Percentiles rank a stretch among this genome's conserved stretches.
phyloP scores from a whole-genome alignment of 352 stramenopile genomes.

The Globisporangium echinulatum region DNA sequence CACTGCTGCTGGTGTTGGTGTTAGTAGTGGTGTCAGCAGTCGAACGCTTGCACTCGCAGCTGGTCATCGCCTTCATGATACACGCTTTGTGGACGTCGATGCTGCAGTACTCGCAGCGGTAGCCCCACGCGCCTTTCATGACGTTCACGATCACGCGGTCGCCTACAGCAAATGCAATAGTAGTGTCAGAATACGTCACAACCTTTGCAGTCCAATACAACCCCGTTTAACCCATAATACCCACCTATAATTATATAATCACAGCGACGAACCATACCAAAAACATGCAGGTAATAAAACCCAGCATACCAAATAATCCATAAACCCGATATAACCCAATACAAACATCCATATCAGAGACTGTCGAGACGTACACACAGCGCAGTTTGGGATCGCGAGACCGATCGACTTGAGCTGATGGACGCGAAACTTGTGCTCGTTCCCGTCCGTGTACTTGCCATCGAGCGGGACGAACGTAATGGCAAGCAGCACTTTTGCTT shows the following conservation, averaged over 20 bases:
- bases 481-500: constrained; percentile 60
- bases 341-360: neutral
- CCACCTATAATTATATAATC: too few relatives aligned
- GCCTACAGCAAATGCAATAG: constrained; percentile 19
- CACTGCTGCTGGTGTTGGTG: neutral
- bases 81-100: constrained; percentile 83
- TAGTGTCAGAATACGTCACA: neutral
- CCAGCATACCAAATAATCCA: too few relatives aligned
- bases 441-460: constrained; percentile 44
- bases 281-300: too few relatives aligned
- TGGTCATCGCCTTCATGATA: constrained; percentile 84
- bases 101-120: constrained; percentile 72
- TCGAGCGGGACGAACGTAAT: constrained; percentile 76
- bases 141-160: constrained; percentile 83
- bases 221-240: too few relatives aligned
- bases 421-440: constrained; percentile 82
- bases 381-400: constrained; percentile 69
- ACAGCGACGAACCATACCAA: too few relatives aligned
- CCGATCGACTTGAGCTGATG: constrained; percentile 84
- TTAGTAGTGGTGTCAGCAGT: neutral
- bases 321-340: too few relatives aligned
- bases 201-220: too few relatives aligned
- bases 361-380: constrained; percentile 45
- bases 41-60: constrained; percentile 47
- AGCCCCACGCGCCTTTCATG: constrained; percentile 72